Percentiles rank a stretch among this genome's conserved stretches.
Conservation (phyloP, 441 rosid genomes). For the Cnidoscolus chayamansa region DNA sequence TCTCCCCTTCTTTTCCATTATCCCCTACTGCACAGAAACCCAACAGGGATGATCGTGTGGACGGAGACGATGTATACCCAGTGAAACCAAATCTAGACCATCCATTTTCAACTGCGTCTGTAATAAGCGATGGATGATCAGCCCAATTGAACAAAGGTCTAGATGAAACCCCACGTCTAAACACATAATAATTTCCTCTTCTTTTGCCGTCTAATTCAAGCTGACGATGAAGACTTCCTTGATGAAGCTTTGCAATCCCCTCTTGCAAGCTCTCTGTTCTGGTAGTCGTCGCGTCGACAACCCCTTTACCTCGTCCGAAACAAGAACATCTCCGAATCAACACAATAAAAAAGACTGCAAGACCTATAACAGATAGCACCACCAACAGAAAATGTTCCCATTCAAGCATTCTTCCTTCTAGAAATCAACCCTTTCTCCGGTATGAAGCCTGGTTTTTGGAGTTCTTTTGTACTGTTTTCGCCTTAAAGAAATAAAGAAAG, state of each 20-base stretch:
- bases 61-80: constrained; percentile 40
- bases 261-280: constrained; percentile 35
- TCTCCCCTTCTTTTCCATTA: constrained; percentile 37
- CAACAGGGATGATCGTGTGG: constrained; percentile 45
- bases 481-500: too few relatives aligned
- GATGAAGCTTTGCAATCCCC: constrained; percentile 58
- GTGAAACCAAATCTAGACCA: constrained; percentile 85
- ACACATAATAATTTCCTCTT: constrained; percentile 44
- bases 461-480: too few relatives aligned
- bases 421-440: neutral
- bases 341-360: constrained; percentile 30
- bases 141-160: constrained; percentile 64
- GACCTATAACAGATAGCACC: constrained; percentile 25
- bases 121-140: constrained; percentile 66
- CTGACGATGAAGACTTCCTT: constrained; percentile 36
- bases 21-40: constrained; percentile 62
- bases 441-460: too few relatives aligned
- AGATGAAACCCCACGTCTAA: constrained; percentile 40
- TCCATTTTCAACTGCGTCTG: constrained; percentile 79
- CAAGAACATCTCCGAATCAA: constrained; percentile 49
- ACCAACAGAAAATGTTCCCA: constrained; percentile 33
- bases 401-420: constrained; percentile 34
- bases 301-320: constrained; percentile 24
- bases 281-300: constrained; percentile 15
- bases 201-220: constrained; percentile 45